phyloP scores from a whole-genome alignment of 2,329 filamentous ascomycete species.

The Teratosphaeria epicoccoides region DNA sequence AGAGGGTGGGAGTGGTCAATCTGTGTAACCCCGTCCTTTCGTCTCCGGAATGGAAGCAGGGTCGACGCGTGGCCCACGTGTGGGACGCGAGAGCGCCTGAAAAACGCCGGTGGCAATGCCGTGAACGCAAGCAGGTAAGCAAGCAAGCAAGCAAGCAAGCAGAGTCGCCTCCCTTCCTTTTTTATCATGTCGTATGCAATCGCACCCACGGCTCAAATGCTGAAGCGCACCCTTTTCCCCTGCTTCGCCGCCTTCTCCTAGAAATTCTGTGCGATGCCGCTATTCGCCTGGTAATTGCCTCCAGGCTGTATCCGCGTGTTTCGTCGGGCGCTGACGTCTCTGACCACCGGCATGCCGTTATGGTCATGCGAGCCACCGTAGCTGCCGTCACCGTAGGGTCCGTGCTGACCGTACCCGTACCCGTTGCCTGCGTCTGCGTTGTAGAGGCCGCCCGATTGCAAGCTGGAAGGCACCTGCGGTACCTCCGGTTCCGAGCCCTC shows the following conservation, averaged over 20 bases:
- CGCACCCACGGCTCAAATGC: neutral
- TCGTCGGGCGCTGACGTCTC: slow-evolving; percentile 81
- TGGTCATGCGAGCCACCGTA: slow-evolving; percentile 47
- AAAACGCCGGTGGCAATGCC: neutral
- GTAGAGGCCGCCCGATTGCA: slow-evolving; percentile 11
- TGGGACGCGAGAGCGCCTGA: neutral
- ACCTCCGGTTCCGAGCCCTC: slow-evolving; percentile 43
- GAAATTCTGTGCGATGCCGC: slow-evolving; percentile 95
- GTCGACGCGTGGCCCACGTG: neutral
- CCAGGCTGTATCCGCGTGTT: slow-evolving; percentile 94
- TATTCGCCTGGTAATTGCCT: slow-evolving; percentile 73
- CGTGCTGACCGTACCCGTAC: slow-evolving; percentile 44
- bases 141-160: too few relatives aligned
- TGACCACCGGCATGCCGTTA: slow-evolving; percentile 66
- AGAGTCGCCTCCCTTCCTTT: neutral
- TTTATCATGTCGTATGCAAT: neutral
- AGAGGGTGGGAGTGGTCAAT: neutral
- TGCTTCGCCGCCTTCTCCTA: slow-evolving; percentile 38
- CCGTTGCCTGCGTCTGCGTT: slow-evolving; percentile 21
- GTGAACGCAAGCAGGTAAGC: too few relatives aligned
- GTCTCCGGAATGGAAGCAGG: neutral
- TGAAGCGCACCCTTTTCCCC: neutral
- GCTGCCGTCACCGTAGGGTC: slow-evolving; percentile 45
- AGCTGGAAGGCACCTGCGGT: slow-evolving; percentile 11
- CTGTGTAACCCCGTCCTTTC: neutral